phyloP scores from a whole-genome alignment of 176 grass and related monocot genomes.

The Oryza punctata region DNA sequence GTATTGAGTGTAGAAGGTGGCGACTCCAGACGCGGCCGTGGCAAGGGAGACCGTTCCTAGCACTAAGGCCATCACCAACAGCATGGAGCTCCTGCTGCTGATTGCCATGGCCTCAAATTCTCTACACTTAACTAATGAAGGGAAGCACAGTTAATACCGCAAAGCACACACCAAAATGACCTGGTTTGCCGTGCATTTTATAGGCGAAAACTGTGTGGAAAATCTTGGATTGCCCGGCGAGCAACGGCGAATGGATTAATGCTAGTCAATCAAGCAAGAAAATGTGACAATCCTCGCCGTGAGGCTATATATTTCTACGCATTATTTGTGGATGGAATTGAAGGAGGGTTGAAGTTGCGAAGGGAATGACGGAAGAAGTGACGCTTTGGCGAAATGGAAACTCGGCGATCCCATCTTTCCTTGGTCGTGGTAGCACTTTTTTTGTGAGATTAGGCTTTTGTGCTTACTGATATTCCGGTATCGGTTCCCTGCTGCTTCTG shows the following conservation, averaged over 20 bases:
- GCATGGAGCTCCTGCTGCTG: background rate
- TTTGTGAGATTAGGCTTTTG: no score
- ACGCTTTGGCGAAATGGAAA: no score
- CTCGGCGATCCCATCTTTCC: no score
- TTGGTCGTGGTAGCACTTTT: no score
- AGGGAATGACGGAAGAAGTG: no score
- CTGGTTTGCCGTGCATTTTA: background rate
- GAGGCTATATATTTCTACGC: background rate
- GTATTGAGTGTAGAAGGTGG: slow-evolving; percentile 17
- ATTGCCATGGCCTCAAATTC: background rate
- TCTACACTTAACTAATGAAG: no score
- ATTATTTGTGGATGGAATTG: background rate
- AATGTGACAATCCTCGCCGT: background rate
- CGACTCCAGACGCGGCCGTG: slow-evolving; percentile 9
- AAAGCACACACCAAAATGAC: background rate
- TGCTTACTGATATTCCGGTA: no score
- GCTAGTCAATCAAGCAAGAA: background rate
- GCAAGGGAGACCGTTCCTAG: background rate
- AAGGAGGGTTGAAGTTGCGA: no score
- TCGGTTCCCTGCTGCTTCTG: no score
- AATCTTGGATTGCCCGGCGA: background rate
- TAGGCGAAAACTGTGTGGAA: background rate
- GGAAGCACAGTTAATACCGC: no score
- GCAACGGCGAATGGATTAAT: background rate
- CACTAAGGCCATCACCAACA: background rate